These are phyloP conservation scores for Monosiga brevicollis DNA, from an alignment of 78 protist species.

Conservation along the genomic window DNA sequence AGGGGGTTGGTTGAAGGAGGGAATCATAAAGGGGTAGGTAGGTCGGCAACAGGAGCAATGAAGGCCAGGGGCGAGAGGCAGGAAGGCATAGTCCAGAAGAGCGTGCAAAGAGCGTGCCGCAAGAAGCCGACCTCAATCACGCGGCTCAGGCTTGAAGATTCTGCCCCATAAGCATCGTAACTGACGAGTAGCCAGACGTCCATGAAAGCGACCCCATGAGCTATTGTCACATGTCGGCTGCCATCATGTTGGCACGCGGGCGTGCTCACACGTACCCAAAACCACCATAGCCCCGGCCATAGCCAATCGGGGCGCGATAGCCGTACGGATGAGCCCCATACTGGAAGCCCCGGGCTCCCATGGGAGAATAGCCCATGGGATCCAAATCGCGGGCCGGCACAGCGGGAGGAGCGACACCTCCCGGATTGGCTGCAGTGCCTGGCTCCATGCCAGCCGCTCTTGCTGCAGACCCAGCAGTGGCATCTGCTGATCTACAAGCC, in stretches of 20 bases:
- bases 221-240: too few species aligned
- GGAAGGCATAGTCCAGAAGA: neutral
- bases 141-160: neutral
- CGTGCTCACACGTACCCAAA: too few species aligned
- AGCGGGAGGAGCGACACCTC: too few species aligned
- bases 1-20: neutral
- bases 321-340: too few species aligned
- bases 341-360: too few species aligned
- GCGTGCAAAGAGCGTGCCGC: neutral
- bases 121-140: neutral
- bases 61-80: neutral
- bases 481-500: neutral
- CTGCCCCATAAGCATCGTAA: neutral
- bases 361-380: too few species aligned
- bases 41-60: neutral
- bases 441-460: neutral
- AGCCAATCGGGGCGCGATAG: too few species aligned
- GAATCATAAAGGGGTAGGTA: neutral
- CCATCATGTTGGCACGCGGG: too few species aligned
- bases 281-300: too few species aligned
- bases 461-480: neutral
- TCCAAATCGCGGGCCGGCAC: too few species aligned
- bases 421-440: neutral
- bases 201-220: too few species aligned
- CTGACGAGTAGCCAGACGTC: too few species aligned